Conservation (phyloP, 352 stramenopile species). For the Phytophthora kernoviae region DNA sequence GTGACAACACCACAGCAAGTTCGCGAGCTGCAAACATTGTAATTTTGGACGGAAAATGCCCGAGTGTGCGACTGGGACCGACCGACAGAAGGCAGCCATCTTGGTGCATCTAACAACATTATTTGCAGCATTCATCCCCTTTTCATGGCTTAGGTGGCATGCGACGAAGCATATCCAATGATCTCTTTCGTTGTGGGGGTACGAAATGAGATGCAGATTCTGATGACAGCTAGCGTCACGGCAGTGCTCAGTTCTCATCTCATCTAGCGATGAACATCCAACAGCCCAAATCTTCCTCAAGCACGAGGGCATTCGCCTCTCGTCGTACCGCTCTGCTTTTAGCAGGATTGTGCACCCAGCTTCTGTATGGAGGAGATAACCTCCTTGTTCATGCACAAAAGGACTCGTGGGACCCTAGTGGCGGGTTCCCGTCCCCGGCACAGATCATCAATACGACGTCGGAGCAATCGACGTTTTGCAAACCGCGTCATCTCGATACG, state of each 20-base stretch:
- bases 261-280: constrained; percentile 29
- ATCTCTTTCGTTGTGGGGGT: too few relatives aligned
- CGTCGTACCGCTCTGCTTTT: constrained; percentile 19
- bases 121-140: constrained; percentile 21
- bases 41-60: constrained; percentile 2
- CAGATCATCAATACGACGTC: constrained; percentile 43
- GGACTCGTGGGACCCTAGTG: constrained; percentile 55
- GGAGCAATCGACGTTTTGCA: constrained; percentile 48
- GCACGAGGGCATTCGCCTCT: constrained; percentile 5
- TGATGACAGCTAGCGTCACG: neutral
- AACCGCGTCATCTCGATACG: constrained; percentile 62
- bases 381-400: constrained; percentile 25
- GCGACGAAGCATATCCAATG: constrained; percentile 15
- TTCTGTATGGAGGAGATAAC: constrained; percentile 18
- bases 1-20: too few relatives aligned
- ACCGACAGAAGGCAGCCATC: too few relatives aligned
- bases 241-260: constrained; percentile 33
- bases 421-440: constrained; percentile 35
- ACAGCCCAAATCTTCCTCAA: constrained; percentile 7
- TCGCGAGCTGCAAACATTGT: too few relatives aligned
- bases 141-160: constrained; percentile 14
- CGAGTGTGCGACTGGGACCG: neutral
- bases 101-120: constrained; percentile 5
- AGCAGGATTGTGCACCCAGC: constrained; percentile 20
- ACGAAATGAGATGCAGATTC: neutral